Evolutionary conservation across 2,329 filamentous ascomycete species (phyloP).

Genomic region (Exophiala alcalophila): DNA sequence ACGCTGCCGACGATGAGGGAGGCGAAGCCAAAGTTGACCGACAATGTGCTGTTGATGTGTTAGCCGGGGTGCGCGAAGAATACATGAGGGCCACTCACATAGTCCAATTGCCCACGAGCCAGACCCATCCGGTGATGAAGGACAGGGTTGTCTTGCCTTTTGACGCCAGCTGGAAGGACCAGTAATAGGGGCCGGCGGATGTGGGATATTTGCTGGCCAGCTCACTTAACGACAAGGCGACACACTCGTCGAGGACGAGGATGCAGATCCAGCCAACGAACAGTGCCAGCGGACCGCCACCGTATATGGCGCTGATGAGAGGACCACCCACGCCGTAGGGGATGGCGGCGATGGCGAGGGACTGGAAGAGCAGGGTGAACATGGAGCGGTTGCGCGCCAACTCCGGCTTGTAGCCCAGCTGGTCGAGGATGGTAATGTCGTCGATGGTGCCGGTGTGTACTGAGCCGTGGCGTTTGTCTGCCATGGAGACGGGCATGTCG

Average conservation of each 20-base stretch:
- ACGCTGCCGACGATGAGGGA: constrained; percentile 53
- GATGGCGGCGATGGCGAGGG: constrained; percentile 59
- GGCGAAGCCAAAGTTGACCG: constrained; percentile 56
- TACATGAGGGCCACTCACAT: constrained; percentile 7
- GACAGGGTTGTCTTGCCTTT: constrained; percentile 44
- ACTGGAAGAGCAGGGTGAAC: constrained; percentile 60
- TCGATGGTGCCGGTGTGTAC: constrained; percentile 35
- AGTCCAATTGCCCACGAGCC: constrained; percentile 51
- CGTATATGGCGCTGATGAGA: constrained; percentile 49
- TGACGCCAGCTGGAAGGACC: constrained; percentile 50
- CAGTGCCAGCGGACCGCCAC: constrained; percentile 53
- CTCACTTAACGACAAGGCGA: constrained; percentile 52
- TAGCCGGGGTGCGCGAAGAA: too few relatives aligned
- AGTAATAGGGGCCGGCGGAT: constrained; percentile 54
- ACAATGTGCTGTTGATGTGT: too few relatives aligned
- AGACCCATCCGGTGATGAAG: constrained; percentile 54
- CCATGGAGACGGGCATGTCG: constrained; percentile 17
- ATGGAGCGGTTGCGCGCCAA: constrained; percentile 59
- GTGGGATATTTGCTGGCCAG: constrained; percentile 48
- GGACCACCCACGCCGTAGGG: constrained; percentile 41
- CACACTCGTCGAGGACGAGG: constrained; percentile 52
- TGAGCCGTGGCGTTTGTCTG: constrained; percentile 10
- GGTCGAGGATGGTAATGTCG: constrained; percentile 37
- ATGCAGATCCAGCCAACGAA: constrained; percentile 58
- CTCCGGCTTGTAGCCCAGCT: constrained; percentile 59